Percentiles rank a stretch among this genome's conserved stretches.
Conservation (phyloP, 1,284 basidiomycete genomes). For the Cryptococcus deneoformans region DNA sequence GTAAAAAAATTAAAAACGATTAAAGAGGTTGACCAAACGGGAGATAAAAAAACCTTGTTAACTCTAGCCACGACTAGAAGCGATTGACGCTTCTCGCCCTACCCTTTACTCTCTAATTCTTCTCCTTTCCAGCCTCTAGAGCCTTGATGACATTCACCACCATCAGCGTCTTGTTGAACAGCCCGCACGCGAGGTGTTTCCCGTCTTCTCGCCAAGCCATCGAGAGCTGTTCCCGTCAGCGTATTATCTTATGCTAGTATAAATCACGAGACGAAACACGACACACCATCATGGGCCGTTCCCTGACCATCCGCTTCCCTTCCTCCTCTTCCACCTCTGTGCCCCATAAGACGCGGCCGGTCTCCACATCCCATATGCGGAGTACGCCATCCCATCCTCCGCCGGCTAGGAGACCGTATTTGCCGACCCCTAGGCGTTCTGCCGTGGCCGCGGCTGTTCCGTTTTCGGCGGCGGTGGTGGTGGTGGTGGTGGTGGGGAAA, state of each 20-base stretch:
- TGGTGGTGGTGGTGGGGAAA: not conserved
- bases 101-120: too few relatives aligned
- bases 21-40: too few relatives aligned
- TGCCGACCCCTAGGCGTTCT: not conserved
- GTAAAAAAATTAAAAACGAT: too few relatives aligned
- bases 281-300: slow-evolving; percentile 39
- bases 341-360: slow-evolving; percentile 22
- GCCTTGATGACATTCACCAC: slow-evolving; percentile 21
- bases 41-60: too few relatives aligned
- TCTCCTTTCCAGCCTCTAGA: not conserved
- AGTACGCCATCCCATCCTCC: slow-evolving; percentile 42
- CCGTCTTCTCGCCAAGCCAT: slow-evolving; percentile 44
- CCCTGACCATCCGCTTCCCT: slow-evolving; percentile 21
- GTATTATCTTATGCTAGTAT: not conserved
- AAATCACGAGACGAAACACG: not conserved
- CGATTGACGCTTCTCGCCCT: too few relatives aligned
- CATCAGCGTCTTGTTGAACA: slow-evolving; percentile 38
- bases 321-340: slow-evolving; percentile 35
- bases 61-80: too few relatives aligned
- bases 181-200: slow-evolving; percentile 37
- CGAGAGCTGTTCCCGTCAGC: slow-evolving; percentile 14
- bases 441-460: too few relatives aligned
- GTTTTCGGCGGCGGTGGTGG: too few relatives aligned
- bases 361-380: slow-evolving; percentile 38
- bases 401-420: slow-evolving; percentile 22